Base-by-base conservation (phyloP, 2,329 filamentous ascomycete genomes). In the Lasiodiplodia theobromae region DNA sequence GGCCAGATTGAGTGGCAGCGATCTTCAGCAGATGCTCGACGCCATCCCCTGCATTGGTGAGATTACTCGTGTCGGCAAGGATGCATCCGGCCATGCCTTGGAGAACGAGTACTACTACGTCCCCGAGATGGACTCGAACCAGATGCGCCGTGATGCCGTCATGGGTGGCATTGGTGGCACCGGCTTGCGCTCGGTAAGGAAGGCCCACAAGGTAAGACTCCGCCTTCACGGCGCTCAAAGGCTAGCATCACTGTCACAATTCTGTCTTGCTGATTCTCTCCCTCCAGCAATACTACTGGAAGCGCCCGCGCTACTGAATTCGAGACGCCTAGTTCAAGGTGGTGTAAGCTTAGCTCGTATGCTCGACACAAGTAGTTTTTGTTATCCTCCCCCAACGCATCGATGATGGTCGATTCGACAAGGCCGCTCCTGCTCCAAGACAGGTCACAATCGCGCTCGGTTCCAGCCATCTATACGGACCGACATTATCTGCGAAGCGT, bases 81-180 rank as follows among this genome's bases (percentile, higher is more conserved):
- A 99, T 77, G 96, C 96, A 5, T 95, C 96, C 0, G 96, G 96
- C 73, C 96, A 97, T 82, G 83, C 91, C 7, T 87, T 99, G 0
- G 95, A 99, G 84, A 96, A 92, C 83, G 94, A 99, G 79, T 98
- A 96, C 79, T 98, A 98, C 81, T 99, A 99, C 76, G 86, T 97
- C 8, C 92, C 94, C 0, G 95, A 98, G 79, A 86, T 89, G 75
- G 96, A 99, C 77, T 84, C 86, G 2, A 94, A 98, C 76, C 87
- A 90, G 71, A 88, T 91, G 76, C 88, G 95, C 69, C 88, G 92
- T 64, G 87, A 93, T 66, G 92, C 94, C 25, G 93, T 97, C 16
- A 93, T 94, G 1, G 90, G 94, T 72, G 92, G 93, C 66, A 84
- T 97, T 77, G 87, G 93, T 68, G 97, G 97, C 81, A 95, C 94